Evolutionary conservation across 352 stramenopile genomes (phyloP).

Genomic region (Globisporangium takayamanum): DNA sequence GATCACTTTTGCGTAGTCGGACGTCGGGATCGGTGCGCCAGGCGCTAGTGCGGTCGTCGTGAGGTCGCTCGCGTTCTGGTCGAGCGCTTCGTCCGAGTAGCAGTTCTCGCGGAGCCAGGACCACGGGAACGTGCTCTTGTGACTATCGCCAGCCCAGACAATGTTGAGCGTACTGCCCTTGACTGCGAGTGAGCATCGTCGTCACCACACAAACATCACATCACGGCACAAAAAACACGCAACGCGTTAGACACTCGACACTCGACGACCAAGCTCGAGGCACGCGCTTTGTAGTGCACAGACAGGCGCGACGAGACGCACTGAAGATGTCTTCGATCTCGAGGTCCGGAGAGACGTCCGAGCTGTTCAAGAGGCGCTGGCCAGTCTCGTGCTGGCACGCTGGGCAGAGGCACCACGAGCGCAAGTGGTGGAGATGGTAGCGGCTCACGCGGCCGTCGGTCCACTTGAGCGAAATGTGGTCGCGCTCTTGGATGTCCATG

Average conservation of each 20-base stretch:
- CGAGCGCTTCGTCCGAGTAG: slow-evolving; percentile 51
- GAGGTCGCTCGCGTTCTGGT: slow-evolving; percentile 43
- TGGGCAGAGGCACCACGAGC: slow-evolving; percentile 67
- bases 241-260: not conserved
- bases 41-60: slow-evolving; percentile 35
- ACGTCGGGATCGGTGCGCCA: slow-evolving; percentile 40
- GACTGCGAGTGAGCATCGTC: slow-evolving; percentile 22
- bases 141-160: slow-evolving; percentile 51
- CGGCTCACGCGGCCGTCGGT: slow-evolving; percentile 59
- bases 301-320: slow-evolving; percentile 17
- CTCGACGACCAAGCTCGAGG: not conserved
- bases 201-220: not conserved
- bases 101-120: slow-evolving; percentile 75
- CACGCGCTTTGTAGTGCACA: not conserved
- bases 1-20: slow-evolving; percentile 67
- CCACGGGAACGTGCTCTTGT: slow-evolving; percentile 65
- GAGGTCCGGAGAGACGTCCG: slow-evolving; percentile 45
- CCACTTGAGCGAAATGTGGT: slow-evolving; percentile 78
- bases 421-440: slow-evolving; percentile 71
- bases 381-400: slow-evolving; percentile 69
- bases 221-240: not conserved
- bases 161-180: slow-evolving; percentile 66
- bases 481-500: slow-evolving; percentile 63
- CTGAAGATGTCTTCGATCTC: slow-evolving; percentile 73
- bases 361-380: slow-evolving; percentile 73